These are phyloP conservation scores for Neonectria hederae DNA, from an alignment of 2,329 filamentous ascomycete species.

Conservation along the genomic window DNA sequence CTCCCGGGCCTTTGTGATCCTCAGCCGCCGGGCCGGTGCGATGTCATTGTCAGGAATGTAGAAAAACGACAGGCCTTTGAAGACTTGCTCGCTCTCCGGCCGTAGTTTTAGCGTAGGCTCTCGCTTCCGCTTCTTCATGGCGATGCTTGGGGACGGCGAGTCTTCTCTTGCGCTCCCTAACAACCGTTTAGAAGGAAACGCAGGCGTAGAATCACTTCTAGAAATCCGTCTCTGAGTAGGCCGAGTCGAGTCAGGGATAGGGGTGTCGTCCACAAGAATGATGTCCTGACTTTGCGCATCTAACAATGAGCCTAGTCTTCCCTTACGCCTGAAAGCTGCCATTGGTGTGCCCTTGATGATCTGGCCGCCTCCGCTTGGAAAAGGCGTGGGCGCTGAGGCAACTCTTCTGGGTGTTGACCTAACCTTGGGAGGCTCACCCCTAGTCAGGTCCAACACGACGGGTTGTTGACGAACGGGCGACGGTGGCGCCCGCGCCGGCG, in stretches of 20 bases:
- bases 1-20: slow-evolving; percentile 79
- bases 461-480: slow-evolving; percentile 11
- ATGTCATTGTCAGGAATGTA: slow-evolving; percentile 86
- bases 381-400: slow-evolving; percentile 29
- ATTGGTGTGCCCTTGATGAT: slow-evolving; percentile 47
- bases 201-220: slow-evolving; percentile 46
- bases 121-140: slow-evolving; percentile 59
- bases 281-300: slow-evolving; percentile 31
- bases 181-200: slow-evolving; percentile 33
- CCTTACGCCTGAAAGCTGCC: slow-evolving; percentile 32
- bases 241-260: slow-evolving; percentile 41
- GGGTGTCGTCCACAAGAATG: slow-evolving; percentile 41
- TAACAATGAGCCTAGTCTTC: slow-evolving; percentile 31
- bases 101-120: slow-evolving; percentile 53
- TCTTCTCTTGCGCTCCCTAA: slow-evolving; percentile 20
- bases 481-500: slow-evolving; percentile 7
- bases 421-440: slow-evolving; percentile 24
- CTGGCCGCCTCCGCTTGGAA: slow-evolving; percentile 7
- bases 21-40: slow-evolving; percentile 70
- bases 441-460: slow-evolving; percentile 29
- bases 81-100: slow-evolving; percentile 65
- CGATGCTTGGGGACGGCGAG: slow-evolving; percentile 38
- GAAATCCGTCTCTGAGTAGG: slow-evolving; percentile 27
- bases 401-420: slow-evolving; percentile 34
- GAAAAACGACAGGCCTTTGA: slow-evolving; percentile 71